Percentiles rank a stretch among this genome's conserved stretches.
phyloP scores from a whole-genome alignment of 495 filamentous ascomycete genomes.

The Annulohypoxylon nitens region DNA sequence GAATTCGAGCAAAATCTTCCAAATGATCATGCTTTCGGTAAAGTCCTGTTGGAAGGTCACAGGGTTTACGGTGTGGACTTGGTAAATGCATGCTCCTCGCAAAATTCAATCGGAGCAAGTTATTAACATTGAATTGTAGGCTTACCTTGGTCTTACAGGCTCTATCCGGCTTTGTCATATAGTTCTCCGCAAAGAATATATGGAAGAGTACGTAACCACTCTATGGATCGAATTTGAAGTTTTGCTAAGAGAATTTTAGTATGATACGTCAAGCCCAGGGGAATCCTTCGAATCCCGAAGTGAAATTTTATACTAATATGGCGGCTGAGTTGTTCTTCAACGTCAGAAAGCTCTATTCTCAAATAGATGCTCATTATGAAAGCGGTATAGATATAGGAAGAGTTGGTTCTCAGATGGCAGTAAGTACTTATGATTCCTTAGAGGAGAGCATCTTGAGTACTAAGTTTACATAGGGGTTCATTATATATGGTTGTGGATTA shows the following conservation, averaged over 20 bases:
- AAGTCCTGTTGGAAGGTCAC: conserved; percentile 58
- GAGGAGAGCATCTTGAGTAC: background rate
- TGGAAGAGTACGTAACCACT: conserved; percentile 57
- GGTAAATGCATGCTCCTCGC: conserved; percentile 35
- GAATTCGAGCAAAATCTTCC: conserved; percentile 62
- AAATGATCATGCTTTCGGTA: conserved; percentile 59
- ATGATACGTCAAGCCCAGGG: conserved; percentile 56
- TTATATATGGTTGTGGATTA: conserved; percentile 65
- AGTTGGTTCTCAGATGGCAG: conserved; percentile 65
- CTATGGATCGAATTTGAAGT: background rate
- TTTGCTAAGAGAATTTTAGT: conserved; percentile 43
- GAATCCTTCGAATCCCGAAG: conserved; percentile 53
- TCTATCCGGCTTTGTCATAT: conserved; percentile 65
- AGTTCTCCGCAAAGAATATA: conserved; percentile 62
- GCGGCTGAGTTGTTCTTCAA: conserved; percentile 62
- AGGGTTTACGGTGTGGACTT: conserved; percentile 60
- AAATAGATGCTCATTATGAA: conserved; percentile 61
- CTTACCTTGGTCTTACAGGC: conserved; percentile 64
- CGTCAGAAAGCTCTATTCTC: conserved; percentile 59
- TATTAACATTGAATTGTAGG: conserved; percentile 41
- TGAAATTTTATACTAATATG: conserved; percentile 59
- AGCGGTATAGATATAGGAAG: conserved; percentile 57
- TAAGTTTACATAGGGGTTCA: conserved; percentile 56
- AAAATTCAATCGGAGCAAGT: conserved; percentile 1
- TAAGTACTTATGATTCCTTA: conserved; percentile 43